Evolutionary conservation across 345 rosid genomes (phyloP), one percentile per base, ranked within the genome.

Genomic region (Eucalyptus globulus): DNA sequence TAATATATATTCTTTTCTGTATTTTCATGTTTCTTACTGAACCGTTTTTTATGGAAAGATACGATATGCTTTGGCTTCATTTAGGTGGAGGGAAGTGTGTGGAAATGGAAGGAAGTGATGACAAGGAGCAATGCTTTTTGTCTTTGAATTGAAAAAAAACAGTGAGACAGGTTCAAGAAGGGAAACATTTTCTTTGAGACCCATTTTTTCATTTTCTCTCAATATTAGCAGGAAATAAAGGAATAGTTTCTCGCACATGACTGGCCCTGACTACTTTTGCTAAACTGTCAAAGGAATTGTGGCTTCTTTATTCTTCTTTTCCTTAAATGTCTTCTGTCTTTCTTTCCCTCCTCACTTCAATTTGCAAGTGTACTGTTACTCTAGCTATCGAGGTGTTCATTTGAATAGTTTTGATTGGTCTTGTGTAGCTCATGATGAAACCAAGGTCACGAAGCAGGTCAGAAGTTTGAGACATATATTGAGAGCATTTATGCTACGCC

Each of bases 401-500:
- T 86, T 50, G 60, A 50, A 31, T 86, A 34, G 49, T 87, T 58
- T 69, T 85, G 56, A 81, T 49, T 92, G 60, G 87, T 87, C 53
- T 89, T 80, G 50, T 92, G 88, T 92, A 94, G 96, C 87, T 92
- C 90, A 88, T 49, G 92, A 91, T 89, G 93, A 91, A 85, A 87
- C 91, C 45, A 88, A 90, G 90, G 91, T 87, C 87, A 94, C 92
- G 88, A 93, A 92, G 72, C 93, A 92, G 37, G 94, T 92, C 90
- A 92, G 91, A 90, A 93, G 88, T 86, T 91, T 97, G 91, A 96
- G 96, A 88, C 90, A 86, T 89, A 88, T 96, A 88, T 87, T 96
- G 90, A 93, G 93, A 86, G 98, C 97, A 89, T 97, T 97, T 90
- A 97, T 97, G 99, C 95, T 97, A 89, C 93, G 96, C 80, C 94